phyloP scores from a whole-genome alignment of 176 grass and related monocot species.

The Pharus latifolius region DNA sequence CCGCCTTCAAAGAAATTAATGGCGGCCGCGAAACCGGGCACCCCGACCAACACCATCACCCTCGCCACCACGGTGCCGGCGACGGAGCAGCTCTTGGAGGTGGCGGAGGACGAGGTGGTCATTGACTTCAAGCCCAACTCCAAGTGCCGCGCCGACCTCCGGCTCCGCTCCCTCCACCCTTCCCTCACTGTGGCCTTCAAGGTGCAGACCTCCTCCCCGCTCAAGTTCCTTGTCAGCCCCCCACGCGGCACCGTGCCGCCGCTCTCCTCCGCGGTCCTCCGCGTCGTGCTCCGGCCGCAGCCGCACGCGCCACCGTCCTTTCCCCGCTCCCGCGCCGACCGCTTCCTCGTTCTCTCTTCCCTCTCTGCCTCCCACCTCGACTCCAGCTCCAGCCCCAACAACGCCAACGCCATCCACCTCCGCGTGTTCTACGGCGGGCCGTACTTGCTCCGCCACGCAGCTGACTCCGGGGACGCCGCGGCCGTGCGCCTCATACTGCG shows the following conservation, averaged over 20 bases:
- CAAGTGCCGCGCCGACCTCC: slow-evolving; percentile 71
- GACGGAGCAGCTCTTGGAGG: slow-evolving; percentile 41
- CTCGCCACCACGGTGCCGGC: neutral
- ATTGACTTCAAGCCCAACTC: slow-evolving; percentile 69
- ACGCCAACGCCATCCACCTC: slow-evolving; percentile 28
- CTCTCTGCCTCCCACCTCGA: slow-evolving; percentile 43
- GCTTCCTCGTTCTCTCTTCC: slow-evolving; percentile 82
- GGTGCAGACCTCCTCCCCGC: slow-evolving; percentile 80
- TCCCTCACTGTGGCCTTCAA: slow-evolving; percentile 68
- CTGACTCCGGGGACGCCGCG: slow-evolving; percentile 28
- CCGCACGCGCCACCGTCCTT: slow-evolving; percentile 43
- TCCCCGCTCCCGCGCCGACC: slow-evolving; percentile 73
- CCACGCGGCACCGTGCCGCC: slow-evolving; percentile 57
- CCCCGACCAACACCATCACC: neutral
- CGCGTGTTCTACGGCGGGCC: slow-evolving; percentile 70
- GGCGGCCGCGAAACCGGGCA: slow-evolving; percentile 3
- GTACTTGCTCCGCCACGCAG: slow-evolving; percentile 55
- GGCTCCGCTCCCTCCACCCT: slow-evolving; percentile 54
- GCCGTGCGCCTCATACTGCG: slow-evolving; percentile 61
- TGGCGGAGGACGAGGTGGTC: slow-evolving; percentile 54
- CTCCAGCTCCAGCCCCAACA: neutral
- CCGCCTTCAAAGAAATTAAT: slow-evolving; percentile 4
- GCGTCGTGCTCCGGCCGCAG: slow-evolving; percentile 84
- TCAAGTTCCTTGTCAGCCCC: slow-evolving; percentile 94
- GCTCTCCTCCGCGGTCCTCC: slow-evolving; percentile 48